These are phyloP conservation scores for Colletotrichum sp. DNA, from an alignment of 2,329 filamentous ascomycete species.

Conservation along the genomic window DNA sequence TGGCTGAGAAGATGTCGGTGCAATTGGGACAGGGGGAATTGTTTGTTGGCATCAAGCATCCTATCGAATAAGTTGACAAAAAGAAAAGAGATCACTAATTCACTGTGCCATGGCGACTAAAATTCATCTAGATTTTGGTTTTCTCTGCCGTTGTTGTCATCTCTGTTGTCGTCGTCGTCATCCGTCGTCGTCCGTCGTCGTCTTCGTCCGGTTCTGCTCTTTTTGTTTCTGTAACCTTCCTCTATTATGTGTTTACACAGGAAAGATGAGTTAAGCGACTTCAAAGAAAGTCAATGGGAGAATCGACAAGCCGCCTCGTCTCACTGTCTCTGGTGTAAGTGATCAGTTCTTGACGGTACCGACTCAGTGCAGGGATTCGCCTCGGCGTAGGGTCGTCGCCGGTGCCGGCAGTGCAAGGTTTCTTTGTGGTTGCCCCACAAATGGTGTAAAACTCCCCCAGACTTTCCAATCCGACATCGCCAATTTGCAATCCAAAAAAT, in stretches of 20 bases:
- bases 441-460: constrained; percentile 12
- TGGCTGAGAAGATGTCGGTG: neutral
- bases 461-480: constrained; percentile 25
- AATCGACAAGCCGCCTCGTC: neutral
- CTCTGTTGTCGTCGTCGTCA: neutral
- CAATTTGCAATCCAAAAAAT: constrained; percentile 24
- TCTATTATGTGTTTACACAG: neutral
- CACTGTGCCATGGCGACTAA: neutral
- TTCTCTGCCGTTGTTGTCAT: neutral
- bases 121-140: no score
- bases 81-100: neutral
- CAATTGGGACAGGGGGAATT: neutral
- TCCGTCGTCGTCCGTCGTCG: neutral
- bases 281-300: neutral
- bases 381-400: constrained; percentile 2
- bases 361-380: neutral
- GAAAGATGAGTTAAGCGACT: neutral
- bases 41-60: neutral
- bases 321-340: neutral
- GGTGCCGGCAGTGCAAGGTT: constrained; percentile 16
- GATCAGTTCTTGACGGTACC: neutral
- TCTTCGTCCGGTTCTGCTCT: neutral
- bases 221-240: neutral
- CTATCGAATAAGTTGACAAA: neutral
- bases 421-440: constrained; percentile 9